Evolutionary conservation across 2,329 filamentous ascomycete genomes (phyloP), one percentile per base, ranked within the genome.

Genomic region (Sporothrix schenckii): DNA sequence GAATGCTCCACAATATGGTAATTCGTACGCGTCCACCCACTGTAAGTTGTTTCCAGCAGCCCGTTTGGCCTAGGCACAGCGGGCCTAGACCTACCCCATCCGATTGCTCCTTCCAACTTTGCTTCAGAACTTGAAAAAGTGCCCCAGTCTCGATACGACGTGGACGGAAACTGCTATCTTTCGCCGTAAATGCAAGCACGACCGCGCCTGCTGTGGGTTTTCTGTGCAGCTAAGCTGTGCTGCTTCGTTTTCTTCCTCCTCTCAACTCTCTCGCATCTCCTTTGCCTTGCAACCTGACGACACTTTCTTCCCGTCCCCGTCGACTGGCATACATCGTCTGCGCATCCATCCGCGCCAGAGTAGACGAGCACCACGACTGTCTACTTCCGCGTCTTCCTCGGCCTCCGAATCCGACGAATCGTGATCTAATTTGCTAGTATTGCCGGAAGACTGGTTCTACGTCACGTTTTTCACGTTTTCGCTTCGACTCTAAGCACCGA

Each of bases 221-320:
- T 50, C 53, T 68, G 52, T 30, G 44, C 66, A 68, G 66, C 66
- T 68, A 56, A 56, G 66, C 66, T 56, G 47, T 63, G 41, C 39
- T 56, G 65, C 54, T 27, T 63, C 39, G 49, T 67, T 41, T 60
- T 34, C 69, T 66, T 47, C n/a, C 58, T 63, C 44, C 56, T 19
- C 19, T 61, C 58, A 63, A 66, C 27, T 16, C 19, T 52, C 34
- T 39, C 63, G 10, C 44, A 34, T 65, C 44, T 21, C 61, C 16
- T 34, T 50, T 34, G 61, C 41, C 16, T 65, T 27, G 41, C 24
- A 39, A 21, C 63, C n/a, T 27, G 47, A 66, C 63, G 47, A 66
- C 63, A 53, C 30, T 11, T 27, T 34, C 61, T 34, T 52, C 49
- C 27, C 27, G 16, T 19, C 47, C 34, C 58, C 47, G 47, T 53